Evolutionary conservation across 2,329 filamentous ascomycete genomes (phyloP).

Genomic region (Rhynchosporium secalis): DNA sequence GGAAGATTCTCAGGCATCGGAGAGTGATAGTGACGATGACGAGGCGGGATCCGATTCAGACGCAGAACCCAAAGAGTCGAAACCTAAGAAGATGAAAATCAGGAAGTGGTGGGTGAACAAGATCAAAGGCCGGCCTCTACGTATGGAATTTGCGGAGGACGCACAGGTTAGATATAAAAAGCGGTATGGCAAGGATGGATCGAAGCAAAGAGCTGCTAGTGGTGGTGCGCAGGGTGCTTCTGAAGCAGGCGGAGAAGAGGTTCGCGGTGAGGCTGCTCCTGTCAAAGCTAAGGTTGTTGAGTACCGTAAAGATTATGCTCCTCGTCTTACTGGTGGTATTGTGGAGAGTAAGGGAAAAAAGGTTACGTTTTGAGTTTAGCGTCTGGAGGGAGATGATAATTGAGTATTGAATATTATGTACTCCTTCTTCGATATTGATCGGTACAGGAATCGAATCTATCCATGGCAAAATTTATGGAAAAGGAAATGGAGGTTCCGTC

Average conservation of each 20-base stretch:
- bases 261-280: slow-evolving; percentile 28
- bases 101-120: slow-evolving; percentile 84
- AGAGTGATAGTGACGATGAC: slow-evolving; percentile 31
- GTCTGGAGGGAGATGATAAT: not conserved
- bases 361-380: slow-evolving; percentile 66
- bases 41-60: slow-evolving; percentile 39
- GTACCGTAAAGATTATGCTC: slow-evolving; percentile 48
- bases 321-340: slow-evolving; percentile 75
- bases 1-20: slow-evolving; percentile 42
- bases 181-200: slow-evolving; percentile 76
- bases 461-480: too few relatives aligned
- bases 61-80: slow-evolving; percentile 45
- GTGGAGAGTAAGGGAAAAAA: slow-evolving; percentile 79
- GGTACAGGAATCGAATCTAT: too few relatives aligned
- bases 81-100: slow-evolving; percentile 62
- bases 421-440: not conserved
- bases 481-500: too few relatives aligned
- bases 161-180: slow-evolving; percentile 89
- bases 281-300: slow-evolving; percentile 45
- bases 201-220: slow-evolving; percentile 39
- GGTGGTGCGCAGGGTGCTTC: slow-evolving; percentile 18
- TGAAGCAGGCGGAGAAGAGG: slow-evolving; percentile 34
- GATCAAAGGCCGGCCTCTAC: slow-evolving; percentile 75
- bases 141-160: slow-evolving; percentile 93
- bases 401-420: slow-evolving; percentile 1